phyloP scores from a whole-genome alignment of 495 filamentous ascomycete species.

The Penicillium turbatum region DNA sequence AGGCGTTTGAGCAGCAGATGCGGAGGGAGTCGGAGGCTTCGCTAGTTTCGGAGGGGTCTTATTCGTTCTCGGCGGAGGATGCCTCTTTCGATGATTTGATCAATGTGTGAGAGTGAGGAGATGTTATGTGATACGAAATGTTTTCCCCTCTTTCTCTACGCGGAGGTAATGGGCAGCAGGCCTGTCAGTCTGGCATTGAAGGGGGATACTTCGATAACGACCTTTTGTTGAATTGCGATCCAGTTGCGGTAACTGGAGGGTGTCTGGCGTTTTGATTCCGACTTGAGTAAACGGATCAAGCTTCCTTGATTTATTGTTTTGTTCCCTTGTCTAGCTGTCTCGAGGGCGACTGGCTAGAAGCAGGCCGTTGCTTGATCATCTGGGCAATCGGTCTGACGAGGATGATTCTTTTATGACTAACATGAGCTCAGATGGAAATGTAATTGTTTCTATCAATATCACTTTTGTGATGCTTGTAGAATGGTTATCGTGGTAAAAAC shows the following conservation, averaged over 20 bases:
- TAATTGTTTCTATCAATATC: neutral
- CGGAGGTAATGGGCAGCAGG: slow-evolving; percentile 3
- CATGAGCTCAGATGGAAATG: slow-evolving; percentile 3
- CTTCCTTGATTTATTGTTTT: neutral
- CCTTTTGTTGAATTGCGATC: slow-evolving; percentile 11
- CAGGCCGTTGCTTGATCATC: neutral
- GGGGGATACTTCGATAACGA: neutral
- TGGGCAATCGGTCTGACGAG: neutral
- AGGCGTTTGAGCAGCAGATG: slow-evolving; percentile 28
- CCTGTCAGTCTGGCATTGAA: slow-evolving; percentile 8
- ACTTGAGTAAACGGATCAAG: slow-evolving; percentile 1
- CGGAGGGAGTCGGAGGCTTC: slow-evolving; percentile 30
- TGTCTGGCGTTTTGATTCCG: slow-evolving; percentile 15
- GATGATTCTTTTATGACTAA: slow-evolving; percentile 7
- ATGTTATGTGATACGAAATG: neutral
- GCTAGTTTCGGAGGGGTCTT: slow-evolving; percentile 28
- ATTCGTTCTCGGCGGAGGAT: slow-evolving; percentile 32
- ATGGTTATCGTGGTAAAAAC: neutral
- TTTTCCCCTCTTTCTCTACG: neutral
- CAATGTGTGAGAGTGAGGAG: slow-evolving; percentile 20
- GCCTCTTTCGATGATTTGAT: slow-evolving; percentile 32
- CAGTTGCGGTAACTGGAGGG: slow-evolving; percentile 17
- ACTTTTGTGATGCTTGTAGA: neutral
- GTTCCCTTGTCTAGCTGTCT: neutral
- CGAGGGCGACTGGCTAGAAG: neutral